Percentiles rank a stretch among this genome's conserved stretches.
Conservation (phyloP, 2,329 filamentous ascomycete species). For the Bipolaris gigantea region DNA sequence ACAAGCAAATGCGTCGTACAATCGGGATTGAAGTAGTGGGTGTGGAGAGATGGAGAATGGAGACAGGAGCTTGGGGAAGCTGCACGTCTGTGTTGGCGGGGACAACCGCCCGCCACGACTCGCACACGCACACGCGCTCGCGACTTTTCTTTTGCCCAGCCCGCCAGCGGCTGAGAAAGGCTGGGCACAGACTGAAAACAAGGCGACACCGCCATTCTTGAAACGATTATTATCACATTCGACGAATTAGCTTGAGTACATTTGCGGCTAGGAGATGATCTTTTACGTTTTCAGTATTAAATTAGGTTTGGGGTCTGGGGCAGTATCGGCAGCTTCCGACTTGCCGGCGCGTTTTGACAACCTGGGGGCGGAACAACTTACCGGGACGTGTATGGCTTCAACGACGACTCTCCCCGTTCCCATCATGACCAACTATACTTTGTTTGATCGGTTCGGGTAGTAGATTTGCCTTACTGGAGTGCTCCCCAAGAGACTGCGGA, state of each 20-base stretch:
- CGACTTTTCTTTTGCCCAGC: neutral
- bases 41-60: slow-evolving; percentile 1
- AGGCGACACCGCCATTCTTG: slow-evolving; percentile 1
- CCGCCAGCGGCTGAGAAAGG: slow-evolving; percentile 4
- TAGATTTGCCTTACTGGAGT: too few species aligned
- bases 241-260: too few species aligned
- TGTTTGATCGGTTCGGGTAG: too few species aligned
- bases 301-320: neutral
- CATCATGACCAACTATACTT: neutral
- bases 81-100: slow-evolving; percentile 7
- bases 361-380: neutral
- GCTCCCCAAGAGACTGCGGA: too few species aligned
- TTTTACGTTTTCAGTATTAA: neutral
- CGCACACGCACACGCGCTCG: too few species aligned
- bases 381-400: neutral
- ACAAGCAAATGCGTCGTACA: neutral
- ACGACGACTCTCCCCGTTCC: neutral
- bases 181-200: slow-evolving; percentile 7
- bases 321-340: neutral
- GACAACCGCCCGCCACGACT: slow-evolving; percentile 3
- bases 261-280: too few species aligned
- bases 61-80: neutral
- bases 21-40: neutral
- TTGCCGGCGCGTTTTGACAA: neutral
- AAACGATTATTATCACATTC: neutral